Evolutionary conservation across 23 red algal species (phyloP), one percentile per base, ranked within the genome.

Genomic region (Gracilaria caudata): DNA sequence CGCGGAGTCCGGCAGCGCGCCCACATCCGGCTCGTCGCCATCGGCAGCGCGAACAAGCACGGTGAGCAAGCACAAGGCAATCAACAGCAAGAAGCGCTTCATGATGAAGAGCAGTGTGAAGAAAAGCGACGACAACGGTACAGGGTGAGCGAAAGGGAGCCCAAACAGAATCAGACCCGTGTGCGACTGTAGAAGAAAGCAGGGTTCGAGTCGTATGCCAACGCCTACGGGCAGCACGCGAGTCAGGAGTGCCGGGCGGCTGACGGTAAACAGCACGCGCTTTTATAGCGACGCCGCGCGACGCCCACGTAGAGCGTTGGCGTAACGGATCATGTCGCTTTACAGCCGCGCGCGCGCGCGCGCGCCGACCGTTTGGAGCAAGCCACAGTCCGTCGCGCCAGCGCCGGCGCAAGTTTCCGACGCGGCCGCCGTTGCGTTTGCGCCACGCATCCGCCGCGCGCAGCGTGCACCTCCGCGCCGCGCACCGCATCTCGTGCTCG

Each of bases 1-100:
- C 5, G 72, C 83, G 28, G 68, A 76, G 24, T 33, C 25, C 26
- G 83, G 68, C 36, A 87, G 20, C 17, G 61, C 1, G 57, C 68
- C 68, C 21, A 47, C 82, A 40, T 37, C 57, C 24, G 65, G 33
- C 37, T 21, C 65, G 19, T 71, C 65, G 65, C 26, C 33, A 3
- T 60, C 57, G n/a, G 26, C 3, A 23, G 57, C 57, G 57, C 21
- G 21, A 4, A 60, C 57, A 3, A 60, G 57, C 57, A 12, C 4
- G 23, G 17, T 2, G 23, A 23, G n/a, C 57, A 60, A 4, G 57
- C 26, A 60, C 2, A 60, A 11, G 57, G 57, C 21, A 3, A 60
- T 20, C 21, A 60, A 12, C 2, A 60, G 28, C 57, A 29, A 60
- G 57, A 60, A 60, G 57, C 57, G 57, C 21, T 25, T 29, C 57